Evolutionary conservation across 345 rosid species (phyloP), one percentile per base, ranked within the genome.

Genomic region (Populus euphratica): DNA sequence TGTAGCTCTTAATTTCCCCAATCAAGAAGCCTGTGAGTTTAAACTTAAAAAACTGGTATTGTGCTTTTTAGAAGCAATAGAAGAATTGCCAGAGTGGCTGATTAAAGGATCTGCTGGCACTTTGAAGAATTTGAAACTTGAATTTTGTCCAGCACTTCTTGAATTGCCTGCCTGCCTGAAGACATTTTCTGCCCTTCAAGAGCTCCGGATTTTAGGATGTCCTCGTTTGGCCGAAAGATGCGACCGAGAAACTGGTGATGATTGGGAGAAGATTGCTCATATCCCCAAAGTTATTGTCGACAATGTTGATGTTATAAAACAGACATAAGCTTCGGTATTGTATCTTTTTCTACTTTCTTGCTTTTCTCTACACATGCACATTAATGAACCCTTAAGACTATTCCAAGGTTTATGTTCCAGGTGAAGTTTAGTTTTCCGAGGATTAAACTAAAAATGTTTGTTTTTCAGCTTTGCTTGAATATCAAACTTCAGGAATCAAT

Each of bases 1-100:
- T 29, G 67, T 13, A 21, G 56, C 39, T 7, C 75, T 86, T 43
- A 16, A 38, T 71, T 75, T 86, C 29, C 14, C 49, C 44, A 62
- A 71, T 16, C n/a, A 18, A 31, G 56, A 66, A 2, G 29, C n/a
- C 16, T 41, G 31, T 21, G 16, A 1, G 17, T 68, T 39, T 2
- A 0, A 27, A 5, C 50, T 39, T 68, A 17, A 39, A n/a, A n/a
- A 18, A 21, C 23, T 68, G 29, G 3, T 3, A 68, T 29, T 68
- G 5, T 1, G 2, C 2, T 0, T 2, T 1, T n/a, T 41, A n/a
- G 50, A 47, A 38, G n/a, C 21, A 21, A 12, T 68, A 33, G 33
- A 21, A 29, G 33, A 38, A 3, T 68, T 68, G 14, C 72, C 72
- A n/a, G 5, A 20, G 21, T 39, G 72, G 50, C 31, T 68, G n/a